Evolutionary conservation across 1,284 basidiomycete species (phyloP).

Genomic region (Cryptococcus sp.): DNA sequence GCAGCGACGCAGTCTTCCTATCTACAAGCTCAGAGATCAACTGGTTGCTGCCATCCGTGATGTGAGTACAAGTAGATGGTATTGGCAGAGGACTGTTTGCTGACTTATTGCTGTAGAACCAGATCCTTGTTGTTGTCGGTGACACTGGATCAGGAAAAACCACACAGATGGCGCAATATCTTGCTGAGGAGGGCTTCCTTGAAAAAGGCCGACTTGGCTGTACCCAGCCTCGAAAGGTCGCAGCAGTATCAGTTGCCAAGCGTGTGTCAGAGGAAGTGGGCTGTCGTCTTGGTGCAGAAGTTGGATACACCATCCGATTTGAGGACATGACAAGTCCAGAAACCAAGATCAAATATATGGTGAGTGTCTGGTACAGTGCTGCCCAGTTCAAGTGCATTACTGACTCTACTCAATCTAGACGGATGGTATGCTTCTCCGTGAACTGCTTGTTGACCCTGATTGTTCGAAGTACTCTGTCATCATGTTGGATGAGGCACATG

Average conservation of each 20-base stretch:
- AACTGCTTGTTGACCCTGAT: constrained; percentile 92
- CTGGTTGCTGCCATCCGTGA: constrained; percentile 87
- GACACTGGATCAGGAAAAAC: constrained; percentile 93
- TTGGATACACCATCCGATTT: constrained; percentile 98
- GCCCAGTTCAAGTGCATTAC: background rate
- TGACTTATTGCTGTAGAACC: constrained; percentile 65
- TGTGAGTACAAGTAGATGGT: too few relatives aligned
- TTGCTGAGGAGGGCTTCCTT: constrained; percentile 82
- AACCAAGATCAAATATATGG: constrained; percentile 99
- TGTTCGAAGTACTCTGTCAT: constrained; percentile 89
- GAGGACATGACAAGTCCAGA: constrained; percentile 98
- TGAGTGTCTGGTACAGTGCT: constrained; percentile 13
- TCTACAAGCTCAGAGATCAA: constrained; percentile 91
- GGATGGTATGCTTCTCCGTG: constrained; percentile 97
- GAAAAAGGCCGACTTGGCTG: constrained; percentile 89
- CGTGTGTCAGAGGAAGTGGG: constrained; percentile 98
- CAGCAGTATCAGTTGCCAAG: constrained; percentile 98
- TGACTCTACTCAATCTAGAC: constrained; percentile 54
- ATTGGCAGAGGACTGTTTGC: too few relatives aligned
- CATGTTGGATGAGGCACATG: constrained; percentile 99
- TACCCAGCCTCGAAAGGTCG: constrained; percentile 96
- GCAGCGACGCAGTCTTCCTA: constrained; percentile 84
- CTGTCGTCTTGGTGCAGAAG: constrained; percentile 92
- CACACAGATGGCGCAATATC: constrained; percentile 90
- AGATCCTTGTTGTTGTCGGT: constrained; percentile 89